A percentile compares a stretch with the other conserved stretches of the same genome.
Evolutionary conservation across 176 grass and related monocot species (phyloP).

Genomic region (Juncus effusus): DNA sequence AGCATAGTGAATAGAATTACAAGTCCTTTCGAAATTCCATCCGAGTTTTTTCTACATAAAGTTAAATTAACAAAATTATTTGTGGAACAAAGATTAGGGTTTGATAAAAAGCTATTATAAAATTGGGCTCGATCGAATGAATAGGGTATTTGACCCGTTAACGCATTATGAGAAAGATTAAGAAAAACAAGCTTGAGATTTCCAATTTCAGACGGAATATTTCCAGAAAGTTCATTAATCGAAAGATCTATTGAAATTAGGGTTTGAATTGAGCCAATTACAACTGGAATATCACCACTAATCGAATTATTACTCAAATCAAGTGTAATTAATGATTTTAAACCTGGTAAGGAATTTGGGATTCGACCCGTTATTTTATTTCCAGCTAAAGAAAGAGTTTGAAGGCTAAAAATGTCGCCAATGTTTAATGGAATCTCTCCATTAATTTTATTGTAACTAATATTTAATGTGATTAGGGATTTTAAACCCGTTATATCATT

Average conservation of each 20-base stretch:
- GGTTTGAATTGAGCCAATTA: background rate
- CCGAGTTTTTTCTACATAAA: background rate
- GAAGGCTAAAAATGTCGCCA: background rate
- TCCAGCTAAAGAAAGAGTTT: background rate
- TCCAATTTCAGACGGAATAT: constrained; percentile 14
- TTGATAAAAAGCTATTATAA: constrained; percentile 21
- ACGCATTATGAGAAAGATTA: constrained; percentile 33
- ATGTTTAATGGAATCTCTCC: background rate
- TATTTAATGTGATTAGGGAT: background rate
- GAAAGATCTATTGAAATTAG: constrained; percentile 27
- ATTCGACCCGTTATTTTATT: constrained; percentile 32
- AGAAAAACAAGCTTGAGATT: background rate
- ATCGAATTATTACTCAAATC: too few relatives aligned
- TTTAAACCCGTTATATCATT: background rate
- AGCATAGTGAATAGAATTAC: constrained; percentile 26
- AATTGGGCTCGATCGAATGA: background rate
- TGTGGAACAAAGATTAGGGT: constrained; percentile 29
- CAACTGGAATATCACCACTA: constrained; percentile 13
- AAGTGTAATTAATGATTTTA: background rate
- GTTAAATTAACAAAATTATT: background rate
- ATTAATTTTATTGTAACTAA: background rate
- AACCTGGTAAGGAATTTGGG: background rate
- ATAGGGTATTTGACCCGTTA: constrained; percentile 31
- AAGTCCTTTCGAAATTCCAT: background rate
- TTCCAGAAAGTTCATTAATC: constrained; percentile 27